Evolutionary conservation across 129 eudicot genomes (phyloP).

Genomic region (sunflower (Helianthus annuus)): DNA sequence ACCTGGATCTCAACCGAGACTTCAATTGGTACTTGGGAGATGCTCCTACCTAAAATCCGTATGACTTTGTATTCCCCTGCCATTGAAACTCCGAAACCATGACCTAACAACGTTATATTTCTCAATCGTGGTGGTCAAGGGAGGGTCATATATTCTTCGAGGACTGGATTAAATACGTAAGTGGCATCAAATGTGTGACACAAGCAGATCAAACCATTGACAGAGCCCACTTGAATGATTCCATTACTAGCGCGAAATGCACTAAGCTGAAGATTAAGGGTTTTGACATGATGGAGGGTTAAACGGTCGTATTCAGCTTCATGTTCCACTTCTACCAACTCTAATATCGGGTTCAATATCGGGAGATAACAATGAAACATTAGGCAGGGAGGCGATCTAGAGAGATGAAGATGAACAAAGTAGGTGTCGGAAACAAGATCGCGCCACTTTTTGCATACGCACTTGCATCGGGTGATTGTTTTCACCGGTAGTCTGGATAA

Average conservation of each 20-base stretch:
- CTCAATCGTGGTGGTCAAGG: background rate
- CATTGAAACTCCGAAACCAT: background rate
- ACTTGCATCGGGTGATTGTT: constrained; percentile 29
- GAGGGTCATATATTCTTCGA: background rate
- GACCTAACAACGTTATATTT: background rate
- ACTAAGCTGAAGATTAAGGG: too few species aligned
- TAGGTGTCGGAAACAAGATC: constrained; percentile 14
- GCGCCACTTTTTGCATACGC: constrained; percentile 40
- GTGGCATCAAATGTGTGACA: background rate
- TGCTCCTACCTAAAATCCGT: too few species aligned
- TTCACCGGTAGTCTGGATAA: constrained; percentile 35
- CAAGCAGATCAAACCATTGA: background rate
- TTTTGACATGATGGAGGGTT: too few species aligned
- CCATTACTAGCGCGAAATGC: too few species aligned
- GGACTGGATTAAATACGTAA: background rate
- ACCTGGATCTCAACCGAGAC: background rate
- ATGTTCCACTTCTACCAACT: too few species aligned
- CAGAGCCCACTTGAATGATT: background rate
- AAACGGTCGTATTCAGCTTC: too few species aligned
- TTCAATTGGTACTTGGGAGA: too few species aligned
- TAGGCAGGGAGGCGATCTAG: too few species aligned
- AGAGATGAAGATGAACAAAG: constrained; percentile 10
- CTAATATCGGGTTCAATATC: too few species aligned
- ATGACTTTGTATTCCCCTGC: background rate
- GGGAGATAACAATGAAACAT: too few species aligned